Evolutionary conservation across 208 protist genomes (phyloP), one percentile per base, ranked within the genome.

Genomic region (Wallacemonas sp.): DNA sequence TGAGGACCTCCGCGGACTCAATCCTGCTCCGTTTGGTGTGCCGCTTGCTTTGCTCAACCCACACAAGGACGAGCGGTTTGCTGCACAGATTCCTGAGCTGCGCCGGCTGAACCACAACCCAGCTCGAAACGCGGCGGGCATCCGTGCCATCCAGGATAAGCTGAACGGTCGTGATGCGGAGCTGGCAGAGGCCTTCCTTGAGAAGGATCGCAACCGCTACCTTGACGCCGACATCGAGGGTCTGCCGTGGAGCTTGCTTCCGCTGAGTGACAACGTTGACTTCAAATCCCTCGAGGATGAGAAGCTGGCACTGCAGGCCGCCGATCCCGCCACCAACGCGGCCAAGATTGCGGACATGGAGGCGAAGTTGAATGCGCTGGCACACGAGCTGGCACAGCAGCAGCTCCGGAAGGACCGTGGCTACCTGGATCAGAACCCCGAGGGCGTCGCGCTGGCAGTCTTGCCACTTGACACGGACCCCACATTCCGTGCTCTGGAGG

Each of bases 51-150:
- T 92, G 27, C 77, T 95, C 44, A 56, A 82, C n/a, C 84, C 77
- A 1, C 85, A 95, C 60, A 19, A 77, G 27, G 72, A 88, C 39
- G 59, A 64, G 26, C 42, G 66, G 21, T 92, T 91, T 62, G 70
- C 66, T n/a, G 47, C 34, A 2, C 39, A 77, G 44, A 71, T 91
- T 33, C 75, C 82, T 1, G 81, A 85, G 66, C 67, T 89, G 45
- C 86, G 86, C 3, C 86, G 78, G 0, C 72, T 93, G 4, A 78
- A 71, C 36, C 80, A 88, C 60, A 83, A 94, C 56, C 73, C 77
- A 1, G 36, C 45, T 0, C 67, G 70, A n/a, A 87, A 91, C 47
- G 75, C 80, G 6, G 75, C 75, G 15, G 75, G 66, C 51, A 62
- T 91, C 47, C 75, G 68, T 30, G 68, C 73, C 21, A 19, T 89